Conservation (phyloP, 257 asterid genomes). For the Penstemon eatonii region DNA sequence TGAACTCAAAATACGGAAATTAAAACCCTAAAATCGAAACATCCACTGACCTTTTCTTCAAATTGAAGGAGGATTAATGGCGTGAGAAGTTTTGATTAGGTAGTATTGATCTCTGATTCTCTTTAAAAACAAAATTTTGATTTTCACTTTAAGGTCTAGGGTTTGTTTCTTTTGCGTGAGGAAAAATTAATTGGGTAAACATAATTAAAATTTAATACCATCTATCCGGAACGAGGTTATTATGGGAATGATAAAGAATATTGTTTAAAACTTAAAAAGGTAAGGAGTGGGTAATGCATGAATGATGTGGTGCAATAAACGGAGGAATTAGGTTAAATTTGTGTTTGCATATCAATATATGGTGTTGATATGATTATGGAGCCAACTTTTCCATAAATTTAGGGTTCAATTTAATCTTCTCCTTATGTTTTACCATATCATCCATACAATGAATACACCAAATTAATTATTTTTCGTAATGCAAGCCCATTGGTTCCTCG, state of each 20-base stretch:
- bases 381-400: too few relatives aligned
- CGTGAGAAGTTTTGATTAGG: conserved; percentile 29
- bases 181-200: conserved; percentile 12
- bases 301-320: too few relatives aligned
- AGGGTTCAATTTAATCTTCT: too few relatives aligned
- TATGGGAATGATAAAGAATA: conserved; percentile 31
- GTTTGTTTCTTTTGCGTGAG: conserved; percentile 43
- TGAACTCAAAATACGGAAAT: conserved; percentile 23
- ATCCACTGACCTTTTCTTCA: conserved; percentile 48
- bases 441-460: too few relatives aligned
- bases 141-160: conserved; percentile 49
- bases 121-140: conserved; percentile 29
- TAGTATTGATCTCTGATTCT: conserved; percentile 34
- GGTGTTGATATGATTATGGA: too few relatives aligned
- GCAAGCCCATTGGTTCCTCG: conserved; percentile 21
- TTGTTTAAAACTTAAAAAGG: conserved; percentile 19
- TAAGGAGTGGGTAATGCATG: too few relatives aligned
- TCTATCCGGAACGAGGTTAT: conserved; percentile 41
- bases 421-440: too few relatives aligned
- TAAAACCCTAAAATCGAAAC: conserved; percentile 35
- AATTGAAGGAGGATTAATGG: conserved; percentile 32
- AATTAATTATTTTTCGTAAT: conserved; percentile 8
- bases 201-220: conserved; percentile 17
- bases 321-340: too few relatives aligned
- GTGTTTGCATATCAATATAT: too few relatives aligned